These are phyloP conservation scores for Tetradesmus obliquus DNA, from an alignment of 139 green algal genomes.

Conservation along the genomic window DNA sequence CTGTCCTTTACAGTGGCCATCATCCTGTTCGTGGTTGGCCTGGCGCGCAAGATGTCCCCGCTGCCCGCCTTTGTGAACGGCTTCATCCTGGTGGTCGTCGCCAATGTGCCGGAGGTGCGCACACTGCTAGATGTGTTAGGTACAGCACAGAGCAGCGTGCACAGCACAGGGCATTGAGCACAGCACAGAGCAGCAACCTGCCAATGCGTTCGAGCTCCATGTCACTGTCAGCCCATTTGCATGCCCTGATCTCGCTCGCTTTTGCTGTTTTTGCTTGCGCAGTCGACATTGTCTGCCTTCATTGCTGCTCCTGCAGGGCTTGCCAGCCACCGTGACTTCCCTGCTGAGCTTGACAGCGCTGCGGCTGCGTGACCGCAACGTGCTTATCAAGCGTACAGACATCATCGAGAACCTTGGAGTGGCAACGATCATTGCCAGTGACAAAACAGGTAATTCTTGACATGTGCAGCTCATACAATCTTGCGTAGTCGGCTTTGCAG, in stretches of 20 bases:
- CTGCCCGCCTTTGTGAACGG: slow-evolving; percentile 56
- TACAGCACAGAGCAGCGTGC: background rate
- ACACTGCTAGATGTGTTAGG: background rate
- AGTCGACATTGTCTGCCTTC: background rate
- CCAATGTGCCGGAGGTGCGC: slow-evolving; percentile 55
- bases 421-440: slow-evolving; percentile 57
- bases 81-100: slow-evolving; percentile 61
- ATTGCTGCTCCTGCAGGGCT: slow-evolving; percentile 41
- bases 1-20: slow-evolving; percentile 51
- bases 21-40: slow-evolving; percentile 51
- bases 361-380: slow-evolving; percentile 48
- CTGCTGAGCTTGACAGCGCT: slow-evolving; percentile 54
- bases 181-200: too few relatives aligned
- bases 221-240: background rate
- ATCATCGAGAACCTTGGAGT: slow-evolving; percentile 59
- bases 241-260: background rate
- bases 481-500: too few relatives aligned
- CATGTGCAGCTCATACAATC: background rate
- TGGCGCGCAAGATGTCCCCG: slow-evolving; percentile 30
- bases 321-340: slow-evolving; percentile 58
- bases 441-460: slow-evolving; percentile 53
- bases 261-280: background rate
- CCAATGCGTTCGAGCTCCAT: too few relatives aligned
- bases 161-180: too few relatives aligned
- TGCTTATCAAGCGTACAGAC: slow-evolving; percentile 61